Percentiles rank a stretch among this genome's conserved stretches.
phyloP scores from a whole-genome alignment of 2,329 filamentous ascomycete genomes.

The Trichophyton schoenleinii region DNA sequence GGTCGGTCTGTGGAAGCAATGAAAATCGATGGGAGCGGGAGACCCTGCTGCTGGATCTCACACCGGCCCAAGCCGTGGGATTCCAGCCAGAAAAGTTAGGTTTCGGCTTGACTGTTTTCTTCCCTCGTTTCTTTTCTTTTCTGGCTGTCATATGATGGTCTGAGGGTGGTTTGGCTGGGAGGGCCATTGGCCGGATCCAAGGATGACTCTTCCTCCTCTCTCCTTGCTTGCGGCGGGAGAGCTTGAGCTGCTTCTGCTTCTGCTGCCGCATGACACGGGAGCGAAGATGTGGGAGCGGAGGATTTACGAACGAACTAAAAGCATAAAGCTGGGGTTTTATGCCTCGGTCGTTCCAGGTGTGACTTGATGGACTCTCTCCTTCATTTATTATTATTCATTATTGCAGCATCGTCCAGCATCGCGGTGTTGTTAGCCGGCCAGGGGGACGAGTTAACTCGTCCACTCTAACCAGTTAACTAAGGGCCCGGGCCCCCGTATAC shows the following conservation, averaged over 20 bases:
- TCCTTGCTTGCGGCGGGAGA: neutral
- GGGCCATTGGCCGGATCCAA: neutral
- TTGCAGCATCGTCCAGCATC: no score
- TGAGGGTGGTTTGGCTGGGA: neutral
- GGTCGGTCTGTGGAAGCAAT: neutral
- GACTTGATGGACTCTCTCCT: neutral
- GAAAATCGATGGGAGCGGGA: neutral
- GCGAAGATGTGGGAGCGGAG: neutral
- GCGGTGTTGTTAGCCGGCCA: no score
- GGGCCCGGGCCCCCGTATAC: neutral
- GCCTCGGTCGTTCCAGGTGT: neutral
- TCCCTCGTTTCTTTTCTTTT: neutral
- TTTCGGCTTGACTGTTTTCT: neutral
- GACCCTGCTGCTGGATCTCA: neutral
- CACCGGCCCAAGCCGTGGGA: neutral
- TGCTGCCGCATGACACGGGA: slow-evolving; percentile 4
- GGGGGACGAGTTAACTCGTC: neutral
- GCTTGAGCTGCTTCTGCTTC: neutral
- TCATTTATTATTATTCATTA: no score
- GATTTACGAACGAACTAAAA: neutral
- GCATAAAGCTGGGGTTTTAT: neutral
- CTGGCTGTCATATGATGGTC: neutral
- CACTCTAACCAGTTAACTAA: no score
- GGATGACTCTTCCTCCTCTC: neutral
- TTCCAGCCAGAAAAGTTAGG: neutral